phyloP scores from a whole-genome alignment of 2,329 filamentous ascomycete species.

The Colletotrichum acutatum region DNA sequence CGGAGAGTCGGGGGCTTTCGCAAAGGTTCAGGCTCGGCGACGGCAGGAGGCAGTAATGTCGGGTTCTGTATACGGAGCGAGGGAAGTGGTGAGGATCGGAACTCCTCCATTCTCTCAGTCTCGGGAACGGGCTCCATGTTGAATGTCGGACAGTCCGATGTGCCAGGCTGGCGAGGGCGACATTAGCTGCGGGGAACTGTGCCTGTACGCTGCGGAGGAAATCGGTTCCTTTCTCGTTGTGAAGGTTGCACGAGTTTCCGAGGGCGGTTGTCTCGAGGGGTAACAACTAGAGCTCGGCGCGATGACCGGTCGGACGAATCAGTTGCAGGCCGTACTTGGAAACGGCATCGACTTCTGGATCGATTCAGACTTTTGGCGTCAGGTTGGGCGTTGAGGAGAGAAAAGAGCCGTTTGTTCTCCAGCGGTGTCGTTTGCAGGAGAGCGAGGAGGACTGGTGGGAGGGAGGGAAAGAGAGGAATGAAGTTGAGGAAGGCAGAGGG shows the following conservation, averaged over 20 bases:
- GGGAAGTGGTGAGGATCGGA: conserved; percentile 67
- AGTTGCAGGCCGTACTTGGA: not conserved
- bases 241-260: not conserved
- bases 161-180: conserved; percentile 31
- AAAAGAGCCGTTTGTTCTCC: not conserved
- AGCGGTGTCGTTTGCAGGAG: not conserved
- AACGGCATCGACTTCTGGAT: not conserved
- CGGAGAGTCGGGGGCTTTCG: conserved; percentile 65
- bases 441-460: not conserved
- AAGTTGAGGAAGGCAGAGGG: no score
- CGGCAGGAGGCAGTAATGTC: conserved; percentile 39
- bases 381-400: not conserved
- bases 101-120: conserved; percentile 75
- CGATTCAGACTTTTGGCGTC: not conserved
- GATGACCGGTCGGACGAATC: not conserved
- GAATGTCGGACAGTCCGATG: conserved; percentile 33
- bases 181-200: conserved; percentile 14
- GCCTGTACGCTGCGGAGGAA: not conserved
- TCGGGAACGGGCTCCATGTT: conserved; percentile 76
- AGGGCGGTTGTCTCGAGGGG: not conserved
- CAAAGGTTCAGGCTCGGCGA: conserved; percentile 54
- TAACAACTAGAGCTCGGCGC: not conserved
- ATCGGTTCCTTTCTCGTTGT: not conserved
- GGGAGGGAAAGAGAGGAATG: not conserved
- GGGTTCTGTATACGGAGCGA: conserved; percentile 60